Evolutionary conservation across 371 early-diverging fungal species (phyloP).

Genomic region (Entomophthora muscae): DNA sequence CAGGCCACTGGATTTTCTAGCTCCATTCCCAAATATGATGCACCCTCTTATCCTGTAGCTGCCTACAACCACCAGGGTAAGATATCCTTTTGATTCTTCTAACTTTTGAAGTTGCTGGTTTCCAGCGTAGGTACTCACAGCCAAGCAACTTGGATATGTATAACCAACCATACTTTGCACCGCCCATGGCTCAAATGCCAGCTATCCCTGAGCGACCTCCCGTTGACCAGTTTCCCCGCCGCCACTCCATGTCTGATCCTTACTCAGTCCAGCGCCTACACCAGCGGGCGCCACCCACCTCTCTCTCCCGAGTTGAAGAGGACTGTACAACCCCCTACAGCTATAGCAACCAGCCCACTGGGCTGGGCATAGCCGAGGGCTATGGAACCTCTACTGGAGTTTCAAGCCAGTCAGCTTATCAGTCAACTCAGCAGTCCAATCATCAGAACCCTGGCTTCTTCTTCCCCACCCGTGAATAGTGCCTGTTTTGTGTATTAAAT

Average conservation of each 20-base stretch:
- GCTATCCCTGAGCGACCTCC: not conserved
- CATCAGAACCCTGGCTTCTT: not conserved
- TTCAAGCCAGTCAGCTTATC: not conserved
- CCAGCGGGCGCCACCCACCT: not conserved
- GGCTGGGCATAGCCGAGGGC: not conserved
- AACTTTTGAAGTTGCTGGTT: not conserved
- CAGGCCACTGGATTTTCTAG: constrained; percentile 1
- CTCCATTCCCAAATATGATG: not conserved
- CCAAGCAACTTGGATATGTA: constrained; percentile 1
- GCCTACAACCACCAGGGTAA: not conserved
- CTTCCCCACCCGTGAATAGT: not conserved
- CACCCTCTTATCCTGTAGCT: not conserved
- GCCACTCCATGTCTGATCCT: constrained; percentile 7
- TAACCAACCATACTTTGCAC: not conserved
- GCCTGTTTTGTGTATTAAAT: not conserved
- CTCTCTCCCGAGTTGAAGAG: not conserved
- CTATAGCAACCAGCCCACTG: not conserved
- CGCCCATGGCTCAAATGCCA: not conserved
- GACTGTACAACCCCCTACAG: no score
- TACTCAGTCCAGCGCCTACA: constrained; percentile 3
- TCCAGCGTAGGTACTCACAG: constrained; percentile 8
- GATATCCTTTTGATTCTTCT: not conserved
- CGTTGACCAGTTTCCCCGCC: not conserved
- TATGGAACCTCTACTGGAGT: not conserved
- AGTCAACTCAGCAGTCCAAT: not conserved